Conservation (phyloP, 441 rosid genomes). For the Cnidoscolus chayamansa region DNA sequence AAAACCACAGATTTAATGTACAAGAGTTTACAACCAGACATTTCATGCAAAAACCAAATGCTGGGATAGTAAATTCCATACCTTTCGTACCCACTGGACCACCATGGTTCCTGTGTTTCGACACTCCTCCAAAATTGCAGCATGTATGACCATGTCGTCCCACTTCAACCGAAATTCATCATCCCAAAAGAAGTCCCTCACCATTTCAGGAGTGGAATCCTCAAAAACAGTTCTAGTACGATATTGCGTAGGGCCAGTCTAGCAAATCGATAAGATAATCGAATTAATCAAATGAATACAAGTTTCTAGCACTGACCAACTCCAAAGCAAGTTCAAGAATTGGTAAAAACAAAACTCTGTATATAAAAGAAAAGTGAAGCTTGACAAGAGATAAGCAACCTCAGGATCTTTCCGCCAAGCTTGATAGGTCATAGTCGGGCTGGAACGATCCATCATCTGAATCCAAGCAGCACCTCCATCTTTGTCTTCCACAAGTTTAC, state of each 20-base stretch:
- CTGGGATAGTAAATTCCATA: conserved; percentile 22
- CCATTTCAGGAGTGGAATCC: conserved; percentile 81
- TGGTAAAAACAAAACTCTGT: neutral
- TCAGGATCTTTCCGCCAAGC: conserved; percentile 81
- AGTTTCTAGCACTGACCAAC: neutral
- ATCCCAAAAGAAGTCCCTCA: conserved; percentile 95
- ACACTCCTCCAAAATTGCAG: conserved; percentile 64
- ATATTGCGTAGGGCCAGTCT: conserved; percentile 89
- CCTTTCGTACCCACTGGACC: conserved; percentile 94
- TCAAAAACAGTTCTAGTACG: conserved; percentile 81
- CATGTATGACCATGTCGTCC: conserved; percentile 78
- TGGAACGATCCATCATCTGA: conserved; percentile 81
- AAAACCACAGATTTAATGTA: conserved; percentile 4
- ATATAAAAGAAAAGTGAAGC: neutral
- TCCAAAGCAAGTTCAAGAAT: neutral
- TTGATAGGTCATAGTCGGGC: conserved; percentile 54
- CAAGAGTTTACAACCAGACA: conserved; percentile 7
- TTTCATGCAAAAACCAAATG: conserved; percentile 4
- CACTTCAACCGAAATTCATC: conserved; percentile 71
- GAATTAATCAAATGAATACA: conserved; percentile 19
- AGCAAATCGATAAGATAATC: conserved; percentile 21
- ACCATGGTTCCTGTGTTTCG: conserved; percentile 69
- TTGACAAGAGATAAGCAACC: conserved; percentile 36
- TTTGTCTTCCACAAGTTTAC: conserved; percentile 65
- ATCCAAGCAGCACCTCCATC: conserved; percentile 89